phyloP scores from a whole-genome alignment of 106 monocot genomes.

The Phalaenopsis equestris region DNA sequence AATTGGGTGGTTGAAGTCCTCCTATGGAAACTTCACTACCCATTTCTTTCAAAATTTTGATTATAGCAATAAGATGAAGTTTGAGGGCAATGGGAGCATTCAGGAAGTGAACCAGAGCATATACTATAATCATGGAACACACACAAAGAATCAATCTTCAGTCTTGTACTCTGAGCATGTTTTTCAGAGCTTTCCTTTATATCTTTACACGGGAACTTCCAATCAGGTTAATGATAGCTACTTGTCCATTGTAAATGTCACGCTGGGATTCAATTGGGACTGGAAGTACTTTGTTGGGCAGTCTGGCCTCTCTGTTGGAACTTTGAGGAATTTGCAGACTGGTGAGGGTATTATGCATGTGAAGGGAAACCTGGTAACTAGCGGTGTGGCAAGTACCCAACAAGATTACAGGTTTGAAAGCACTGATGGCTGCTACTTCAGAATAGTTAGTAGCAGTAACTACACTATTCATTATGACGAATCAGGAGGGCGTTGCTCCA shows the following conservation, averaged over 20 bases:
- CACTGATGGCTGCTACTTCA: slow-evolving; percentile 81
- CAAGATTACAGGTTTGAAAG: slow-evolving; percentile 66
- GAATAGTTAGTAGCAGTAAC: slow-evolving; percentile 82
- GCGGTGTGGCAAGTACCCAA: slow-evolving; percentile 51
- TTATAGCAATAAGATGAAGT: slow-evolving; percentile 50
- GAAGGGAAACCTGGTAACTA: slow-evolving; percentile 53
- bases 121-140: slow-evolving; percentile 32
- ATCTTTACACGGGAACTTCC: slow-evolving; percentile 30
- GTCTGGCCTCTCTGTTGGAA: slow-evolving; percentile 39
- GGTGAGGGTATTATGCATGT: slow-evolving; percentile 52
- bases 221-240: slow-evolving; percentile 38
- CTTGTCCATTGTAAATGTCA: slow-evolving; percentile 30
- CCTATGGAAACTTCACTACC: slow-evolving; percentile 78
- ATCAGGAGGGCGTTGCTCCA: slow-evolving; percentile 32
- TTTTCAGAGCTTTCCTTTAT: slow-evolving; percentile 52
- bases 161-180: slow-evolving; percentile 53
- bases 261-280: slow-evolving; percentile 59
- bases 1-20: slow-evolving; percentile 83
- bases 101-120: slow-evolving; percentile 82
- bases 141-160: slow-evolving; percentile 27
- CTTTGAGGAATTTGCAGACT: slow-evolving; percentile 46
- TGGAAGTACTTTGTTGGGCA: slow-evolving; percentile 35
- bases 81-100: slow-evolving; percentile 30
- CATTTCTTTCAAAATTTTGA: slow-evolving; percentile 53
- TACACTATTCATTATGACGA: slow-evolving; percentile 72